phyloP scores from a whole-genome alignment of 176 grass and related monocot genomes.

The Carex parvula region DNA sequence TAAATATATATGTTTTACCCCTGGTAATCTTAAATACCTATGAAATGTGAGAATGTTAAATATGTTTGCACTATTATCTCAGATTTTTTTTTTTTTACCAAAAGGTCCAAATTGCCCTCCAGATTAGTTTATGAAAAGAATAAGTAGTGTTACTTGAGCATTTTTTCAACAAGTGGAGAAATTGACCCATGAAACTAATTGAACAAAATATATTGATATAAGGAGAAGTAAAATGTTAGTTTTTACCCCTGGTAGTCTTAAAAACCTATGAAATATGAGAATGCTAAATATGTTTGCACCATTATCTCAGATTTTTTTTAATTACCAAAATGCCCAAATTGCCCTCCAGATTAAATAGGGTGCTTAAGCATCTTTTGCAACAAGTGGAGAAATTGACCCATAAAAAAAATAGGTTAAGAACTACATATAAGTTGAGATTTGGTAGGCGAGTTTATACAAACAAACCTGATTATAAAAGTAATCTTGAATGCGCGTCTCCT shows the following conservation, averaged over 20 bases:
- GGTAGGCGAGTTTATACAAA: neutral
- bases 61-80: neutral
- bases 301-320: too few relatives aligned
- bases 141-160: neutral
- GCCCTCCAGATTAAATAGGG: too few relatives aligned
- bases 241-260: too few relatives aligned
- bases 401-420: neutral
- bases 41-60: neutral
- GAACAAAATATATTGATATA: too few relatives aligned
- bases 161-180: neutral
- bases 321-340: too few relatives aligned
- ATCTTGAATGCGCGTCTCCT: constrained; percentile 44
- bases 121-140: neutral
- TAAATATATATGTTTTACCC: too few relatives aligned
- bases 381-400: neutral
- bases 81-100: neutral
- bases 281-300: too few relatives aligned
- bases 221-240: too few relatives aligned
- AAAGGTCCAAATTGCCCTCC: neutral
- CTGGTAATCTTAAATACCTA: neutral
- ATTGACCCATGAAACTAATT: neutral
- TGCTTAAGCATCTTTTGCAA: neutral
- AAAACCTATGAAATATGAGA: too few relatives aligned
- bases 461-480: constrained; percentile 59
- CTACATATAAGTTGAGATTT: neutral